Base-by-base conservation (phyloP, 345 rosid genomes). In the Populus nigra region DNA sequence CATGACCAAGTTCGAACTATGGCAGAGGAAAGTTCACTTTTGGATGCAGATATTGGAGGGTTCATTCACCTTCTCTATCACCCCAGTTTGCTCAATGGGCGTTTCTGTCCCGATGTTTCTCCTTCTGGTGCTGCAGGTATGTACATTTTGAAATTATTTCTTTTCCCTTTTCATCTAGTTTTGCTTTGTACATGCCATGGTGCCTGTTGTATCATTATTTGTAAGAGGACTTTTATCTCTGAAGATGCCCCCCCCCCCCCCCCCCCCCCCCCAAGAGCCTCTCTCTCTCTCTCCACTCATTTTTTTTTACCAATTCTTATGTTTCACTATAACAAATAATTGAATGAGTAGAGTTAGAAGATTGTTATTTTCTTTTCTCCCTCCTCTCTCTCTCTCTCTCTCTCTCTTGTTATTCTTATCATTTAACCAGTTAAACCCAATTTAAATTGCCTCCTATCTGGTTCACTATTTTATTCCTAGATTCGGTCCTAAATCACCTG, bases 81-180 rank as follows among this genome's bases (percentile, higher is more conserved):
- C 78, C 99, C 99, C 62, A 84, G 85, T 79, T 83, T 94, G 79
- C 91, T 94, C 36, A 91, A 83, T 85, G 99, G 99, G 73, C 90
- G 99, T 66, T 96, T 89, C 81, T 96, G 99, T 89, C 97, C 97
- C 59, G 99, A 96, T 87, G 97, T 93, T 85, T 94, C 99, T 68
- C 95, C 94, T 74, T 83, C 88, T 73, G 97, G 99, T 77, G 86
- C 99, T 83, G 80, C 98, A 89, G 99, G 99, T 94, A 29, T 20
- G 70, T 18, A 45, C 16, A 43, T 31, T 20, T 57, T 47, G 20
- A 27, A 31, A 59, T 72, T 73, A 43, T 16, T 2, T 68, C 59
- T 33, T 20, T 61, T 10, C 38, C 67, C 20, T 75, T 68, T 35
- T 36, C 35, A 43, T 11, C 47, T 47, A 33, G 72, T 35, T 67